These are phyloP conservation scores for Pythium sukuiense DNA, from an alignment of 352 stramenopile genomes.

Conservation along the genomic window DNA sequence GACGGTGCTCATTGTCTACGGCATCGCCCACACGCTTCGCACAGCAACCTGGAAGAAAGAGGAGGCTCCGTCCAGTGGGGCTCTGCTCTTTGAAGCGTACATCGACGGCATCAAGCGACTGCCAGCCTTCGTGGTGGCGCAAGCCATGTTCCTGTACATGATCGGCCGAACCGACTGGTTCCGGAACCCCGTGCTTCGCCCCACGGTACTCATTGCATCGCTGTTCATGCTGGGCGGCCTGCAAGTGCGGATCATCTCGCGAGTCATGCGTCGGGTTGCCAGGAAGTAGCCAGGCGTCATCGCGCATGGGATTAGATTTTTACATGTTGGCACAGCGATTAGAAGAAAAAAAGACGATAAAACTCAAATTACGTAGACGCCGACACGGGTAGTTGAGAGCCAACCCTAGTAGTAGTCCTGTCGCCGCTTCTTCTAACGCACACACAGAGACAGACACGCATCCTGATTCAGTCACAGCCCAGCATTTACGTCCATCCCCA, in stretches of 20 bases:
- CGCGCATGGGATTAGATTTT: background rate
- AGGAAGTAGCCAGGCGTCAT: too few species aligned
- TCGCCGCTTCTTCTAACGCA: conserved; percentile 35
- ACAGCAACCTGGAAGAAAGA: conserved; percentile 69
- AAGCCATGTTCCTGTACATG: conserved; percentile 61
- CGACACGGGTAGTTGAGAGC: too few species aligned
- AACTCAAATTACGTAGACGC: conserved; percentile 5
- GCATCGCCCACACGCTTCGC: conserved; percentile 64
- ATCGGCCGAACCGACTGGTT: conserved; percentile 69
- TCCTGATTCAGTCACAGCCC: background rate
- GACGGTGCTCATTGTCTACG: conserved; percentile 65
- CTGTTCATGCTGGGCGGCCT: conserved; percentile 37
- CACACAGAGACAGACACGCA: background rate
- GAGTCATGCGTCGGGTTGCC: conserved; percentile 58
- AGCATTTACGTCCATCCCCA: background rate
- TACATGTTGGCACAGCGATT: background rate
- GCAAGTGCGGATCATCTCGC: conserved; percentile 53
- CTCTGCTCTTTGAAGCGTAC: conserved; percentile 53
- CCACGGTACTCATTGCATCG: conserved; percentile 59
- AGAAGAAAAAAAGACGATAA: conserved; percentile 12
- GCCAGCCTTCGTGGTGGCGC: conserved; percentile 44
- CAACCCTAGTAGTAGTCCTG: conserved; percentile 25
- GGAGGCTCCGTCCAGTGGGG: conserved; percentile 53
- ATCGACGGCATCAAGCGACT: conserved; percentile 51
- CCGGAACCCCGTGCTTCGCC: conserved; percentile 74